Base-by-base conservation (phyloP, 1,284 basidiomycete species). In the Ceratobasidium sp. region DNA sequence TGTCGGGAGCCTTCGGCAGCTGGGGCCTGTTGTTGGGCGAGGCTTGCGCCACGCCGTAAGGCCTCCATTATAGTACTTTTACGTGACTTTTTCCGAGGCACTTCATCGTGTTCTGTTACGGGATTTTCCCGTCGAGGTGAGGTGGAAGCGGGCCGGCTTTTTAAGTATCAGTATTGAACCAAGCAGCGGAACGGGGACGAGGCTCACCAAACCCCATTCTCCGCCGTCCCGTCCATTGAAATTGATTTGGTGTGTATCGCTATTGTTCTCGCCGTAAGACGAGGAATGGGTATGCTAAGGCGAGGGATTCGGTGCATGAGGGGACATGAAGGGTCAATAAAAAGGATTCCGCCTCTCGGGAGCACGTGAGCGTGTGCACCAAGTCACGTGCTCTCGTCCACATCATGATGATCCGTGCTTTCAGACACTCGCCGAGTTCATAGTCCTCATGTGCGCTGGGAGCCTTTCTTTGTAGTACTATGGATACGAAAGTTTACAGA, bases 51-150 rank as follows among this genome's bases (percentile, higher is more conserved):
- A 16, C 69, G 69, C 37, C 56, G 43, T 34, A 72, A 31, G 14
- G 69, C 69, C n/a, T 72, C 69, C 69, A 72, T 72, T 13, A 72
- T 72, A 13, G 69, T 62, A 31, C 58, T 72, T 31, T 72, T 72
- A 2, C 69, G 69, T 16, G 69, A 72, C 24, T 53, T 72, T 58
- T 72, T 72, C 56, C 58, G 14, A 22, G 69, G 69, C 0, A 14
- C 46, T 1, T 11, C 29, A 16, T 72, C 58, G 13, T 49, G 37
- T 22, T 72, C 69, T n/a, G 16, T 34, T 4, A 14, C 39, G 9
- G 69, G 46, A 34, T 14, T 6, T 39, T 61, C 58, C 22, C 58
- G 41, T 16, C 69, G 56, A 29, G 69, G 69, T 13, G 29, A 48
- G 16, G 46, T 61, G 8, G 66, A 56, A 16, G 66, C 48, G 14